phyloP scores from a whole-genome alignment of 2,329 filamentous ascomycete species.

The Cladophialophora carrionii region DNA sequence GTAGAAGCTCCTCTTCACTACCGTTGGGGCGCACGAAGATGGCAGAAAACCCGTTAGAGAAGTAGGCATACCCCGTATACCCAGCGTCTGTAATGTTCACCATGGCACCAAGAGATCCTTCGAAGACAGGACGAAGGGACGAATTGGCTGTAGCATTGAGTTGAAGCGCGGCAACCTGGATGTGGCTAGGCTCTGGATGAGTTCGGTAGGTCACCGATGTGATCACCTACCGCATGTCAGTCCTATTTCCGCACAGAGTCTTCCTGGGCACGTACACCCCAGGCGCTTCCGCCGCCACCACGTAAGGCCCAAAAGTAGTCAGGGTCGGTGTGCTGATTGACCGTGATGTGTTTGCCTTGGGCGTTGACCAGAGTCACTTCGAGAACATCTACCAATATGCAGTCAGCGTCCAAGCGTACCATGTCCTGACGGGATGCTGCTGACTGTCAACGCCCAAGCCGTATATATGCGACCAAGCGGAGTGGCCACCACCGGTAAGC shows the following conservation, averaged over 20 bases:
- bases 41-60: constrained; percentile 39
- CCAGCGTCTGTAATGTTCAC: constrained; percentile 40
- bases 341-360: constrained; percentile 30
- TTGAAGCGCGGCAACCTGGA: constrained; percentile 40
- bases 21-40: constrained; percentile 42
- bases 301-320: constrained; percentile 41
- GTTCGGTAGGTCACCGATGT: constrained; percentile 39
- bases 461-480: constrained; percentile 39
- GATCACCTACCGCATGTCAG: constrained; percentile 32
- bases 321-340: constrained; percentile 39
- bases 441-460: constrained; percentile 41
- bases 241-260: neutral
- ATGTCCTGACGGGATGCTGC: neutral
- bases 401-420: constrained; percentile 1
- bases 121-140: constrained; percentile 35
- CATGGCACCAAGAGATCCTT: constrained; percentile 36
- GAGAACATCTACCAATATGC: constrained; percentile 32
- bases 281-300: constrained; percentile 39
- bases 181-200: constrained; percentile 40
- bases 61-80: constrained; percentile 41
- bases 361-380: constrained; percentile 38
- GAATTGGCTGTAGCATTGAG: constrained; percentile 38
- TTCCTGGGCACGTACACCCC: constrained; percentile 35
- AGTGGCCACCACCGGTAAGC: constrained; percentile 40
- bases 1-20: constrained; percentile 38